Base-by-base conservation (phyloP, 371 early-diverging fungal genomes). In the Apophysomyces variabilis region DNA sequence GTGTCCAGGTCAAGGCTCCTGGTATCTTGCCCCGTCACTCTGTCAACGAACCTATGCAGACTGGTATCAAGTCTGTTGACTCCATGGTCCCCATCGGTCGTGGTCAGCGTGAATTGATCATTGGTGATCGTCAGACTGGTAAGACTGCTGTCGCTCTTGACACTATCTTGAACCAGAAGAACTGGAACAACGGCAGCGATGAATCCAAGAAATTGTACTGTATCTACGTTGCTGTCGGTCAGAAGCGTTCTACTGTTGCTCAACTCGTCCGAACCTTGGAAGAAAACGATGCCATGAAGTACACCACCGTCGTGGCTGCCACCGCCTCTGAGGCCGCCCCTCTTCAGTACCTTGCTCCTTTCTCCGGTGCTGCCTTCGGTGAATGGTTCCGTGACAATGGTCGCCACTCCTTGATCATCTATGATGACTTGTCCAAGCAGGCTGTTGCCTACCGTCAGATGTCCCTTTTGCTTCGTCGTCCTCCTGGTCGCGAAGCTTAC, bases 121-220 rank as follows among this genome's bases (percentile, higher is more conserved):
- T 95, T 81, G 96, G 96, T 80, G 96, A 96, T 85, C 93, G 95
- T 88, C 96, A 96, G 82, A 95, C 95, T 68, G 96, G 96, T 70
- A 96, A 96, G 89, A 95, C 96, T 69, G 89, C 96, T 68, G 94
- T 96, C 72, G 95, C 95, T 45, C 85, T 96, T 66, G 96, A 95
- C 81, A 92, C 95, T 82, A 96, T 96, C 73, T 80, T 96, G 67
- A 96, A 96, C 92, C 95, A 96, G 84, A 95, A 94, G 91, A 87
- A 87, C 79, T 95, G 95, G 95, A 95, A 95, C 86, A 63, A 58
- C 41, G 68, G 68, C 16, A 38, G 46, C 50, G 68, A 68, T 63
- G 68, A 68, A 37, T 38, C 68, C 68, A 68, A 68, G 68, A 68
- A 68, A 26, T 26, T 26, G 32, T 26, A 26, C 32, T 26, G 32